These are phyloP conservation scores for Euphrasia arctica DNA, from an alignment of 305 asterid species.

Conservation along the genomic window DNA sequence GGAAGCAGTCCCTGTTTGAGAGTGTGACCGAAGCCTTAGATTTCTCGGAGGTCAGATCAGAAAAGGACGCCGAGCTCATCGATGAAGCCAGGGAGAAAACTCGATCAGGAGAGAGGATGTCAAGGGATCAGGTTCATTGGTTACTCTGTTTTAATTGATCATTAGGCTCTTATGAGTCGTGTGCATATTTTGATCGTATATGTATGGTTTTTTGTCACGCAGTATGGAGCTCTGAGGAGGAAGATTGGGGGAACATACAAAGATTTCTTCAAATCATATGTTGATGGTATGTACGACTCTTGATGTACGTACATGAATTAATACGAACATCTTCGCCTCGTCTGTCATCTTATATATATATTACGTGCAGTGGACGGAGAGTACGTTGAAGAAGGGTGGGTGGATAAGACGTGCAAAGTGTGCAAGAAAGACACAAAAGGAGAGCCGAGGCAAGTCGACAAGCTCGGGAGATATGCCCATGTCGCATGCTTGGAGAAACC, in stretches of 20 bases:
- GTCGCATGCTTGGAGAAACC: constrained; percentile 67
- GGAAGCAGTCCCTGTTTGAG: constrained; percentile 53
- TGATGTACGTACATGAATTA: not conserved
- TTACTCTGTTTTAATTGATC: not conserved
- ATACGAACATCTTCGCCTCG: too few species aligned
- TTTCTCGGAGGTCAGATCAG: constrained; percentile 82
- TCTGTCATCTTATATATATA: not conserved
- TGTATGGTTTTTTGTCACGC: constrained; percentile 6
- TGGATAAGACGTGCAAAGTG: constrained; percentile 88
- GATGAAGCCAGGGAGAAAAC: constrained; percentile 72
- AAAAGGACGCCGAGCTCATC: constrained; percentile 65
- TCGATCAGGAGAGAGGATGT: constrained; percentile 70
- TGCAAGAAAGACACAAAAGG: constrained; percentile 91
- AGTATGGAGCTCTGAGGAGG: constrained; percentile 96
- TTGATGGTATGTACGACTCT: constrained; percentile 51
- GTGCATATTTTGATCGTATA: too few species aligned
- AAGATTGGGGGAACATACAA: constrained; percentile 96
- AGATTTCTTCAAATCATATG: constrained; percentile 95
- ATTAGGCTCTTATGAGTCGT: not conserved
- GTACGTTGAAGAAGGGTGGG: constrained; percentile 97
- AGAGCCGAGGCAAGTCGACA: constrained; percentile 77
- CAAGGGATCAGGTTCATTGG: constrained; percentile 59
- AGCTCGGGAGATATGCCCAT: constrained; percentile 79
- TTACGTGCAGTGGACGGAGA: constrained; percentile 64
- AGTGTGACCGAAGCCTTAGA: constrained; percentile 81